phyloP scores from a whole-genome alignment of 768 basidiomycete species.

The Tricholoma saponaceum region DNA sequence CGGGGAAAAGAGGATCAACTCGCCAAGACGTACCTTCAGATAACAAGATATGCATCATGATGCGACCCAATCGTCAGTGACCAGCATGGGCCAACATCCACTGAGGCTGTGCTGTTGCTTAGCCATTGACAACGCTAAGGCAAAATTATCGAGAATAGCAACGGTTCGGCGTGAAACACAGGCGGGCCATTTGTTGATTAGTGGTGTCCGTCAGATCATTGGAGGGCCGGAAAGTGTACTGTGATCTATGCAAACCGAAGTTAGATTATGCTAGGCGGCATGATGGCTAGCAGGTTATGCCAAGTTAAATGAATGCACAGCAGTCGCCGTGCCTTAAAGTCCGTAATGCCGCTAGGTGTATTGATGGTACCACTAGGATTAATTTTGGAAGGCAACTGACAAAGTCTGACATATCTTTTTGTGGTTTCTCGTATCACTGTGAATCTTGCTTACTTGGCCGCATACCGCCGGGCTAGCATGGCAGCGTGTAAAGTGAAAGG shows the following conservation, averaged over 20 bases:
- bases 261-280: background rate
- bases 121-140: no score
- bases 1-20: no score
- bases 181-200: no score
- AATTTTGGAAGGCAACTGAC: background rate
- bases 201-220: no score
- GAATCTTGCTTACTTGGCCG: background rate
- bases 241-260: no score
- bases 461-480: background rate
- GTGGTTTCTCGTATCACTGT: background rate
- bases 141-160: no score
- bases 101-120: background rate
- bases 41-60: no score
- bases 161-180: no score
- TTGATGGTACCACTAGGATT: conserved; percentile 1
- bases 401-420: background rate
- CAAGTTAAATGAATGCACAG: background rate
- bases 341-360: no score
- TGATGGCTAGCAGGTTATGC: background rate
- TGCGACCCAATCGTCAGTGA: no score
- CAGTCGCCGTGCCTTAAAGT: background rate
- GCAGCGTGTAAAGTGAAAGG: background rate
- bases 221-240: no score
- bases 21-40: no score
- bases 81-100: background rate